A percentile compares a stretch with the other conserved stretches of the same genome.
phyloP scores from a whole-genome alignment of 164 flowering plant genomes.

The Macadamia tetraphylla region DNA sequence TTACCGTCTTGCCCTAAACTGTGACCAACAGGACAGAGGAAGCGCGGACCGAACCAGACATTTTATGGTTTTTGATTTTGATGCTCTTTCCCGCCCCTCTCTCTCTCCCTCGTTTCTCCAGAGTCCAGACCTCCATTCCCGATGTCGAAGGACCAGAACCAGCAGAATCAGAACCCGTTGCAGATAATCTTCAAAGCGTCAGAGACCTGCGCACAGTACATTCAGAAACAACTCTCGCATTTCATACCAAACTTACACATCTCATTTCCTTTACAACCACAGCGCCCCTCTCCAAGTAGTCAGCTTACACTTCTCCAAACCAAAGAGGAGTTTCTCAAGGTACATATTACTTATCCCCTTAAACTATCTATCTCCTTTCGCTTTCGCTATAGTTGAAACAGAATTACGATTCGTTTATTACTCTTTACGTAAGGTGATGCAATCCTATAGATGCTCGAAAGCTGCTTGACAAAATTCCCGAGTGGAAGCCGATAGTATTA shows the following conservation, averaged over 20 bases:
- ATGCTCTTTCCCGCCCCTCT: no score
- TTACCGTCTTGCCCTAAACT: no score
- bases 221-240: slow-evolving; percentile 51
- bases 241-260: slow-evolving; percentile 16
- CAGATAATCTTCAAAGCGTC: slow-evolving; percentile 31
- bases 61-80: no score
- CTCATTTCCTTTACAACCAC: slow-evolving; percentile 8
- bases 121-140: no score
- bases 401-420: background rate
- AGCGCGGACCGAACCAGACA: no score
- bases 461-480: slow-evolving; percentile 8
- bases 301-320: slow-evolving; percentile 8
- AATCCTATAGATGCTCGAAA: slow-evolving; percentile 2
- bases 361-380: background rate
- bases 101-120: no score
- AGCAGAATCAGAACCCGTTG: slow-evolving; percentile 21
- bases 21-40: no score
- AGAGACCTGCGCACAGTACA: slow-evolving; percentile 37
- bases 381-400: background rate
- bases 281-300: slow-evolving; percentile 16
- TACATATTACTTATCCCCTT: background rate
- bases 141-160: no score
- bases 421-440: background rate
- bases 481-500: background rate
- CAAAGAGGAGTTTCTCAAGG: slow-evolving; percentile 15